Base-by-base conservation (phyloP, 1,284 basidiomycete species). In the Meira miltonrushii region DNA sequence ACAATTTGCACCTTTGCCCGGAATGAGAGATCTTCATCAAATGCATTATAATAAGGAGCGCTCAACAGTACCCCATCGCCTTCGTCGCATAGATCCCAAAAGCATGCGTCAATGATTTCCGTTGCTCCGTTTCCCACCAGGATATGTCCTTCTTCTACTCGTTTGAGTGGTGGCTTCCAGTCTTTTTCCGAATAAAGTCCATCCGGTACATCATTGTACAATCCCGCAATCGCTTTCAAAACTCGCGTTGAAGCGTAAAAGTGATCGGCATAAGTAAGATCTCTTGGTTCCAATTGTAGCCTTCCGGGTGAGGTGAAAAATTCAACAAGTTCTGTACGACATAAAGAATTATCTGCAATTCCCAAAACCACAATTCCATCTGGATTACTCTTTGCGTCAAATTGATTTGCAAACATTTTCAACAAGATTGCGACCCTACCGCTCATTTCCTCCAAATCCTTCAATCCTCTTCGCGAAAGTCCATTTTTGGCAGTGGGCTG, bases 221-320 rank as follows among this genome's bases (percentile, higher is more conserved):
- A 58, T 7, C 44, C n/a, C 9, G 56, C 23, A 17, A 72, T 51
- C 6, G 68, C 62, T 23, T 63, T 40, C 12, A 70, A 43, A 39
- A 72, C 53, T 1, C 64, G 58, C 1, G 56, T 53, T 2, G 63
- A 66, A 13, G 61, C 37, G 2, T 60, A 66, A 48, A 68, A 48
- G 1, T 67, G 52, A 50, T 72, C 68, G 9, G 62, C 66, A 47
- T 73, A 73, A 11, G 71, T 70, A 12, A 73, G 50, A 46, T 73
- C 71, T 17, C 58, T 60, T 1, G 64, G 57, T 3, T 55, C 53
- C 7, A 72, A 61, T 8, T 62, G 15, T 15, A 72, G 57, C 0
- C 61, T 57, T 15, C 62, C 44, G 28, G 60, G 25, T 5, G 50
- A n/a, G 48, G 62, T 65, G 54, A 62, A 57, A 39, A 48, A 65